A percentile compares a stretch with the other conserved stretches of the same genome.
phyloP scores from a whole-genome alignment of 2,329 filamentous ascomycete genomes.

The Diatrype stigma region DNA sequence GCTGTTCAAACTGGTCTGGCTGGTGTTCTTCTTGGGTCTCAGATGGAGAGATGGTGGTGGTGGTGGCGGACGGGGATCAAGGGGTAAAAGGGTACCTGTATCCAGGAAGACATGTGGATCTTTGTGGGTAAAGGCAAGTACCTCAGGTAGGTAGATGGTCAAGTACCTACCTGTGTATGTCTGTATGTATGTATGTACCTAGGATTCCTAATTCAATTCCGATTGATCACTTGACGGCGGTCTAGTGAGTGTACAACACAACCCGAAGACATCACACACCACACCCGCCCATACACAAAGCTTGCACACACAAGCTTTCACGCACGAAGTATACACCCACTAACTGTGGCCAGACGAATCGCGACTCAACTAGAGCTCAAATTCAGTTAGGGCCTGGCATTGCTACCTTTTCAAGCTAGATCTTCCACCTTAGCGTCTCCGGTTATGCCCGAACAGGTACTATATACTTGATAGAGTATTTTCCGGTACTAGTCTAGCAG shows the following conservation, averaged over 20 bases:
- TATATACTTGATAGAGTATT: background rate
- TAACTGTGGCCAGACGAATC: too few relatives aligned
- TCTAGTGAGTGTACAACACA: background rate
- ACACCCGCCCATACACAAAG: background rate
- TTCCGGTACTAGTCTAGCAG: background rate
- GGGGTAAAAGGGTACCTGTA: background rate
- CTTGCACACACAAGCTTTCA: too few relatives aligned
- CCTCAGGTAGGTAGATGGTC: too few relatives aligned
- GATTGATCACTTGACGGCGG: conserved; percentile 1
- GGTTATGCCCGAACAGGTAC: background rate
- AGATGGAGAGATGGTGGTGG: background rate
- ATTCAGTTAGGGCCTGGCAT: background rate
- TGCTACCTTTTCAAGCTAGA: background rate
- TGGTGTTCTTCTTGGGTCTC: background rate
- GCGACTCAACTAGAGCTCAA: background rate
- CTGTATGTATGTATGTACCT: background rate
- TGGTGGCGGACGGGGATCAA: background rate
- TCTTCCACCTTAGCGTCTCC: background rate
- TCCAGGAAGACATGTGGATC: background rate
- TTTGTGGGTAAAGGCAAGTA: background rate
- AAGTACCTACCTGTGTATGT: background rate
- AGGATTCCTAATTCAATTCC: background rate
- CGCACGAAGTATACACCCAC: too few relatives aligned
- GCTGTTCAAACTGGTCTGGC: too few relatives aligned
- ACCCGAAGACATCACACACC: background rate